Conservation (phyloP, 148 eudicot genomes). For the Pouteria glomerata region DNA sequence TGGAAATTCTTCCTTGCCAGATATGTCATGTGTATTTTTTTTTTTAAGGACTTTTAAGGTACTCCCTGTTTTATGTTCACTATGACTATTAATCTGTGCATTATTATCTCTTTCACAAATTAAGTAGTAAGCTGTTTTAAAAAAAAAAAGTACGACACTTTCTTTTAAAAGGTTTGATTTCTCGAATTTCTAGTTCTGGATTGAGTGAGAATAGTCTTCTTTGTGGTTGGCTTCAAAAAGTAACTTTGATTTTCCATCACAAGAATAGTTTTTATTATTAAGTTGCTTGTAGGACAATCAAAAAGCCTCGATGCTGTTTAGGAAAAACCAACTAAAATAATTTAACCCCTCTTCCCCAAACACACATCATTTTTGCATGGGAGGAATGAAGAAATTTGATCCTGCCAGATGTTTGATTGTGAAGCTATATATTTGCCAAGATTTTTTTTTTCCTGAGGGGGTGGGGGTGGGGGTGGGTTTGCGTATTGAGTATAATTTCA, state of each 20-base stretch:
- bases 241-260: neutral
- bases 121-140: neutral
- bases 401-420: neutral
- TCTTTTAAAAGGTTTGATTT: neutral
- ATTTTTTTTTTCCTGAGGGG: too few species aligned
- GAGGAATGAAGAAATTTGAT: neutral
- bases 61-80: neutral
- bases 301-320: neutral
- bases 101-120: neutral
- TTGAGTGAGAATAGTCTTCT: neutral
- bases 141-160: neutral
- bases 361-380: neutral
- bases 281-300: neutral
- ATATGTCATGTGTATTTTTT: neutral
- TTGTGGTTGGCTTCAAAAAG: neutral
- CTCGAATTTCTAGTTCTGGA: neutral
- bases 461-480: too few species aligned
- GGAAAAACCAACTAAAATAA: neutral
- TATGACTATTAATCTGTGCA: neutral
- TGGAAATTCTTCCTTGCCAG: neutral
- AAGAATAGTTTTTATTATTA: neutral
- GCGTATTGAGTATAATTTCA: too few species aligned
- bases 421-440: neutral
- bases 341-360: neutral
- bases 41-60: neutral